Conservation (phyloP, 1,139 yeast genomes). For the Yamadazyma triangularis region DNA sequence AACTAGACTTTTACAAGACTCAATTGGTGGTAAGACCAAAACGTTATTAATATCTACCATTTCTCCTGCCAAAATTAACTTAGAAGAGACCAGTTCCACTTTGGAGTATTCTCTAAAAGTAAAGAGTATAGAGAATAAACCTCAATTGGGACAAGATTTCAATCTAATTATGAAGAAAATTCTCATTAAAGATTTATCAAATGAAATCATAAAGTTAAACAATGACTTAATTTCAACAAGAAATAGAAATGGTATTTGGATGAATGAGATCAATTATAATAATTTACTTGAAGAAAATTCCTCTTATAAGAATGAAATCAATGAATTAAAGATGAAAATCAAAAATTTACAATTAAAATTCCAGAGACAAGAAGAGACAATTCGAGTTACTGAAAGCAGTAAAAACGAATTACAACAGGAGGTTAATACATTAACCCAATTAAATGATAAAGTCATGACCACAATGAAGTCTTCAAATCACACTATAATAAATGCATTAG, state of each 20-base stretch:
- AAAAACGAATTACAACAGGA: slow-evolving; percentile 4
- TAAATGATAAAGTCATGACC: background rate
- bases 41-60: slow-evolving; percentile 79
- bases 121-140: slow-evolving; percentile 69
- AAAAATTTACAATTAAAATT: slow-evolving; percentile 4
- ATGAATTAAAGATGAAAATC: slow-evolving; percentile 11
- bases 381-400: slow-evolving; percentile 4
- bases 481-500: slow-evolving; percentile 5
- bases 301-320: slow-evolving; percentile 12
- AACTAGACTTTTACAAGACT: slow-evolving; percentile 74
- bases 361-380: slow-evolving; percentile 5
- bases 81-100: slow-evolving; percentile 79
- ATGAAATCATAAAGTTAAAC: slow-evolving; percentile 51
- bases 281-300: slow-evolving; percentile 28
- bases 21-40: slow-evolving; percentile 78
- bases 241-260: slow-evolving; percentile 56
- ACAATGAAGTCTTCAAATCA: slow-evolving; percentile 1
- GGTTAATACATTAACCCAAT: slow-evolving; percentile 1
- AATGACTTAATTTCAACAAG: slow-evolving; percentile 61
- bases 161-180: slow-evolving; percentile 54
- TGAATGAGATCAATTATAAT: slow-evolving; percentile 56
- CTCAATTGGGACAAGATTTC: slow-evolving; percentile 54
- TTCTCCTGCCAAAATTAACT: slow-evolving; percentile 69
- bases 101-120: slow-evolving; percentile 83
- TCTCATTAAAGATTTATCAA: slow-evolving; percentile 51